Evolutionary conservation across 345 rosid genomes (phyloP), one percentile per base, ranked within the genome.

Genomic region (Eucalyptus camaldulensis): DNA sequence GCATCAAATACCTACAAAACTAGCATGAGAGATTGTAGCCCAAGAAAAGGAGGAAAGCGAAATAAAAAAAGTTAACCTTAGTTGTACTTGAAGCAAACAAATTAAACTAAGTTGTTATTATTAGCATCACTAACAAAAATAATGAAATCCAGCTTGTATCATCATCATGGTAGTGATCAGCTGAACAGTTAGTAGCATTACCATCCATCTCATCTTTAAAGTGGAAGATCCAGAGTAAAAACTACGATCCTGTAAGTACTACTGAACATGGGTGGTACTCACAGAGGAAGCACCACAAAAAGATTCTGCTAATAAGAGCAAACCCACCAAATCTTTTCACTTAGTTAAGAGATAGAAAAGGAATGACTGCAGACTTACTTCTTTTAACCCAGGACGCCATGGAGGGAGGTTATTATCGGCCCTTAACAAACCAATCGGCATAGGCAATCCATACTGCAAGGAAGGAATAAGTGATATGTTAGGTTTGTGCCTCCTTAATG

Each of bases 321-420:
- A 76, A 76, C 29, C 47, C 15, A 40, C 85, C 29, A 76, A 89
- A 49, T 33, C 54, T 31, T 47, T 87, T 8, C 37, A 43, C 88
- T 60, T 49, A 56, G 47, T 25, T 62, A 87, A 19, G n/a, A 87
- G 58, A 33, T 37, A 40, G 37, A 51, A 76, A 43, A 27, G 89
- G 29, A 87, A 88, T 33, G 31, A 31, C 50, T 25, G 11, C 69
- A 37, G 58, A 44, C 87, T 90, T 95, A 96, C 99, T 96, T 97
- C 99, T 92, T 93, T 94, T 56, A 98, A 87, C 81, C 96, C 96
- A 37, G 95, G 91, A 89, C 97, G 99, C 99, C 99, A 96, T 86
- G 99, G 98, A 92, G 99, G 99, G 92, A 96, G 94, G 90, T 96
- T 98, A 89, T 98, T 98, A 92, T 98, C 99, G 47, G 97, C 97